Conservation (phyloP, 2,329 filamentous ascomycete genomes). For the Capronia americana region DNA sequence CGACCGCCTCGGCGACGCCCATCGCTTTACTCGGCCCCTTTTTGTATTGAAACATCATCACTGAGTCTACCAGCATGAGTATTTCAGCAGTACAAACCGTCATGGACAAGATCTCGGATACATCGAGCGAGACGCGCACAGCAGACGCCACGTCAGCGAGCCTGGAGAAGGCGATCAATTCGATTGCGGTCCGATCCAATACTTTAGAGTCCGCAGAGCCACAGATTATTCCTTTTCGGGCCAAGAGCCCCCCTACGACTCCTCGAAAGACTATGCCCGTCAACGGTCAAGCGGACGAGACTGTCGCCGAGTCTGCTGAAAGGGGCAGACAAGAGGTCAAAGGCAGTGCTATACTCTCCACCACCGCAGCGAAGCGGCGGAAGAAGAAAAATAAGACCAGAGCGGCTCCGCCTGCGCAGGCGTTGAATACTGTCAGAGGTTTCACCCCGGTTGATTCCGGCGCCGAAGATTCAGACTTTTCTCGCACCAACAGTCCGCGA, state of each 20-base stretch:
- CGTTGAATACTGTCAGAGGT: constrained; percentile 51
- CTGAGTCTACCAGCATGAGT: constrained; percentile 26
- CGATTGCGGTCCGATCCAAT: constrained; percentile 26
- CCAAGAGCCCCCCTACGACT: constrained; percentile 34
- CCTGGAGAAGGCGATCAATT: constrained; percentile 26
- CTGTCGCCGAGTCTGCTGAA: constrained; percentile 16
- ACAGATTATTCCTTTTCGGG: constrained; percentile 38
- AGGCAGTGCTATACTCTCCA: constrained; percentile 42
- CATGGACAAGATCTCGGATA: constrained; percentile 28
- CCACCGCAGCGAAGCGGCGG: constrained; percentile 46
- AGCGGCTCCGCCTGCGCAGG: constrained; percentile 40
- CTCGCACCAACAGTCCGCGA: constrained; percentile 45
- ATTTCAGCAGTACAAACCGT: constrained; percentile 28
- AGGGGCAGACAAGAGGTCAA: constrained; percentile 39
- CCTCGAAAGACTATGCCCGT: constrained; percentile 27
- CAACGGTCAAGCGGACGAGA: constrained; percentile 7
- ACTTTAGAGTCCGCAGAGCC: constrained; percentile 32
- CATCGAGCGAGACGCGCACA: constrained; percentile 5
- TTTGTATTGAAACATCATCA: constrained; percentile 8
- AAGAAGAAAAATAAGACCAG: constrained; percentile 51
- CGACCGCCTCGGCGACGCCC: constrained; percentile 18
- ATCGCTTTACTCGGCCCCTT: constrained; percentile 7
- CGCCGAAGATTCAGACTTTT: constrained; percentile 56
- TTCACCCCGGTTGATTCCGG: constrained; percentile 53
- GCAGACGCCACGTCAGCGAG: constrained; percentile 15